A percentile compares a stretch with the other conserved stretches of the same genome.
Conservation (phyloP, 2,329 filamentous ascomycete genomes). For the Pleomassaria siparia region DNA sequence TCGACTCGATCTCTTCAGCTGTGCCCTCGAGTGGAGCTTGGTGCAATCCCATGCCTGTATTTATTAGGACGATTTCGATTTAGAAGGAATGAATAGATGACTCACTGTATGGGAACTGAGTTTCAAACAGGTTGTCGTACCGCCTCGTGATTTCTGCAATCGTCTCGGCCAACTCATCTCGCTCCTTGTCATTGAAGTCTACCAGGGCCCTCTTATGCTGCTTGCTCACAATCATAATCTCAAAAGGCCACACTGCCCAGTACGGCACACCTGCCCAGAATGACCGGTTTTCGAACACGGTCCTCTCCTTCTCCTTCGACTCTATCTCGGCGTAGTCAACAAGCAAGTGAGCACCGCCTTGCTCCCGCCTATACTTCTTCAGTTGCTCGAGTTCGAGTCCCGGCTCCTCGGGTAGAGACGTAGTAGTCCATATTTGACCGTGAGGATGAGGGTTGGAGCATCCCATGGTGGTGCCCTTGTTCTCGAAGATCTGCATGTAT, state of each 20-base stretch:
- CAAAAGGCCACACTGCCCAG: slow-evolving; percentile 98
- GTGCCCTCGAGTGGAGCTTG: slow-evolving; percentile 86
- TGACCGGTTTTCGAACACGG: slow-evolving; percentile 82
- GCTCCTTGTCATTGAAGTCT: slow-evolving; percentile 74
- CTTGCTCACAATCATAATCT: slow-evolving; percentile 86
- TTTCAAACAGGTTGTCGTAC: slow-evolving; percentile 97
- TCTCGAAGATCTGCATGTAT: slow-evolving; percentile 99
- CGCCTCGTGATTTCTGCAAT: slow-evolving; percentile 85
- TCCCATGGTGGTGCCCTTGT: slow-evolving; percentile 97
- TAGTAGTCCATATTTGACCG: slow-evolving; percentile 95
- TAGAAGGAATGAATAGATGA: slow-evolving; percentile 8
- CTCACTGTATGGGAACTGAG: slow-evolving; percentile 89
- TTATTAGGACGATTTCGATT: slow-evolving; percentile 3
- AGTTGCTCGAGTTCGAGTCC: slow-evolving; percentile 76
- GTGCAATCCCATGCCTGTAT: slow-evolving; percentile 81
- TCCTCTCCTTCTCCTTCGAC: slow-evolving; percentile 75
- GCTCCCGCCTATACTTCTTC: slow-evolving; percentile 72
- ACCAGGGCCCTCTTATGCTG: slow-evolving; percentile 81
- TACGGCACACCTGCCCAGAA: slow-evolving; percentile 92
- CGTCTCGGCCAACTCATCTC: slow-evolving; percentile 73
- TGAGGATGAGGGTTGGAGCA: slow-evolving; percentile 98
- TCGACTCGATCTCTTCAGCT: slow-evolving; percentile 79
- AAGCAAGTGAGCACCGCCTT: slow-evolving; percentile 74
- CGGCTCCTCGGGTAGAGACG: slow-evolving; percentile 85
- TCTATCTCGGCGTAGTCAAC: slow-evolving; percentile 87